Percentiles rank a stretch among this genome's conserved stretches.
Conservation (phyloP, 106 monocot species). For the Dendrobium nobile region DNA sequence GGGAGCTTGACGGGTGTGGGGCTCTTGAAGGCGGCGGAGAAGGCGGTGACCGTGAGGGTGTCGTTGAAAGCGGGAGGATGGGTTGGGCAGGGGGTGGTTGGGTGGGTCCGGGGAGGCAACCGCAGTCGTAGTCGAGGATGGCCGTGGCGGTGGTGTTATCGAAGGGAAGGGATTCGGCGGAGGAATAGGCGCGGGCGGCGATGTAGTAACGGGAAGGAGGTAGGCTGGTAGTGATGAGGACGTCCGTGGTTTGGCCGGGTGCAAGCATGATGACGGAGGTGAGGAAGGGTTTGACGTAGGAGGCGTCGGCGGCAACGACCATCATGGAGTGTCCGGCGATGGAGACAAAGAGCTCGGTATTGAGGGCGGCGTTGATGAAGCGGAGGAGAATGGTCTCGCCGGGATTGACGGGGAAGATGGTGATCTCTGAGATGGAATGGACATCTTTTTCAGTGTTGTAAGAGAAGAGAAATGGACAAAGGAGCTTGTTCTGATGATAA, state of each 20-base stretch:
- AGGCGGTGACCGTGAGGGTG: constrained; percentile 30
- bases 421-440: constrained; percentile 24
- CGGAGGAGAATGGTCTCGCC: constrained; percentile 45
- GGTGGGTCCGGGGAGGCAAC: constrained; percentile 23
- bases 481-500: neutral
- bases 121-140: constrained; percentile 44
- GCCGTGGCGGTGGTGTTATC: constrained; percentile 83
- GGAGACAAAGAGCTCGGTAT: constrained; percentile 40
- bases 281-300: constrained; percentile 52
- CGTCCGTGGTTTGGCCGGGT: constrained; percentile 65
- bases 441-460: neutral
- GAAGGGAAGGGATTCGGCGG: constrained; percentile 37
- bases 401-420: constrained; percentile 24
- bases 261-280: constrained; percentile 37
- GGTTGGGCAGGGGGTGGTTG: constrained; percentile 20
- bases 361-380: constrained; percentile 59
- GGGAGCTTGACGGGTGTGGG: constrained; percentile 25
- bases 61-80: constrained; percentile 49
- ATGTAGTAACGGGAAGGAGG: constrained; percentile 42
- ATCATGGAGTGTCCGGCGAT: constrained; percentile 49
- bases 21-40: constrained; percentile 28
- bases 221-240: constrained; percentile 41
- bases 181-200: constrained; percentile 41
- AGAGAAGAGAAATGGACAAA: neutral
- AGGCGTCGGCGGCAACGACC: constrained; percentile 43